Conservation (phyloP, 495 filamentous ascomycete genomes). For the Parathielavia appendiculata region DNA sequence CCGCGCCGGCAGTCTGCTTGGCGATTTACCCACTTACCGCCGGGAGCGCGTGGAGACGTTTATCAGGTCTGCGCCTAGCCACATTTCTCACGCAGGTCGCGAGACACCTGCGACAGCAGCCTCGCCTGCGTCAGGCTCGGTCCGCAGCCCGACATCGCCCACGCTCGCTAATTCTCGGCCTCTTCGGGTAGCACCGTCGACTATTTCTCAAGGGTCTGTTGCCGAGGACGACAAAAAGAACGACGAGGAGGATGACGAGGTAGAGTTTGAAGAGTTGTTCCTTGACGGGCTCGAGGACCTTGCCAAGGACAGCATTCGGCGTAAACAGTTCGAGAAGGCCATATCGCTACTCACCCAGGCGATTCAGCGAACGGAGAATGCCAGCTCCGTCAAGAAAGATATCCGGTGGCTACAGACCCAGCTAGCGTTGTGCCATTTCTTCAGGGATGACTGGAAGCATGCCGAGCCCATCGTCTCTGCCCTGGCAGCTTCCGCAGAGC, state of each 20-base stretch:
- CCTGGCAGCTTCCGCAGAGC: neutral
- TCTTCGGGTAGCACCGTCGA: neutral
- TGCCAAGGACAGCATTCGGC: neutral
- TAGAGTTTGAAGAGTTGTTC: neutral
- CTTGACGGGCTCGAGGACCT: conserved; percentile 1
- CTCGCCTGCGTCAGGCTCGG: neutral
- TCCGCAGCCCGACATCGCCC: no score
- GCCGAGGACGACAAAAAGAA: neutral
- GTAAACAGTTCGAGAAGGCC: neutral
- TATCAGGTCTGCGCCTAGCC: neutral
- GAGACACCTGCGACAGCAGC: neutral
- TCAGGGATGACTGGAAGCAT: neutral
- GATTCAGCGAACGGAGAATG: neutral
- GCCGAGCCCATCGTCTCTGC: neutral
- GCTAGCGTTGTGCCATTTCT: neutral
- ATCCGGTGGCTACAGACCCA: neutral
- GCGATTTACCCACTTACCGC: neutral
- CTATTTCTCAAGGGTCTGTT: neutral
- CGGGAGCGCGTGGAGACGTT: neutral
- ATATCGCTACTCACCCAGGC: neutral
- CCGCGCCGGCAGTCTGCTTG: neutral
- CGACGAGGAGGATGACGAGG: neutral
- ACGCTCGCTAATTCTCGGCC: neutral
- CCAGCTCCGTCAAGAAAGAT: neutral
- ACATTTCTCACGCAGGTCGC: neutral